These are phyloP conservation scores for Rutstroemia sp. DNA, from an alignment of 2,329 filamentous ascomycete genomes.

Conservation along the genomic window DNA sequence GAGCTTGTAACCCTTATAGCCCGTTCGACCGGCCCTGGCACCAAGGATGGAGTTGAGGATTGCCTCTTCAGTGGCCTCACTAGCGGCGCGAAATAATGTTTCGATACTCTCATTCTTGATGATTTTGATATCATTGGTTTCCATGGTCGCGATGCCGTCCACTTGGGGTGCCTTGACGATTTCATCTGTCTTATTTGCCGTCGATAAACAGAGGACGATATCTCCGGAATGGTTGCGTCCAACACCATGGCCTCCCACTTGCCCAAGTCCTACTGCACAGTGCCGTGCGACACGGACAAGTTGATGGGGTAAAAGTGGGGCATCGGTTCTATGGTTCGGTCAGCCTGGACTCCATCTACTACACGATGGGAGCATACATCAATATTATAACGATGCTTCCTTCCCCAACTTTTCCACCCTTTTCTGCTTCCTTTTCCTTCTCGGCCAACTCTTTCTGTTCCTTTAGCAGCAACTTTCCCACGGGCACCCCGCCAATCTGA, in stretches of 20 bases:
- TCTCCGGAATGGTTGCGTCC: slow-evolving; percentile 54
- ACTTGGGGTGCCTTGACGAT: slow-evolving; percentile 23
- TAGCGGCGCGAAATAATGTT: slow-evolving; percentile 51
- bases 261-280: slow-evolving; percentile 52
- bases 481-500: slow-evolving; percentile 51
- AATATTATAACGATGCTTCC: slow-evolving; percentile 55
- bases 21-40: slow-evolving; percentile 52
- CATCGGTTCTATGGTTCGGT: slow-evolving; percentile 39
- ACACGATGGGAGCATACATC: slow-evolving; percentile 27
- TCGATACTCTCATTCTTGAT: slow-evolving; percentile 55
- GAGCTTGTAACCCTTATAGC: slow-evolving; percentile 41
- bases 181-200: slow-evolving; percentile 37
- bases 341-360: neutral
- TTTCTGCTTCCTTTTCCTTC: slow-evolving; percentile 20
- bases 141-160: slow-evolving; percentile 24
- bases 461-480: slow-evolving; percentile 49
- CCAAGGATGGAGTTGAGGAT: slow-evolving; percentile 55
- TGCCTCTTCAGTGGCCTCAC: slow-evolving; percentile 57
- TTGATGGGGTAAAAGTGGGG: slow-evolving; percentile 49
- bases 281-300: slow-evolving; percentile 52
- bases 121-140: slow-evolving; percentile 39
- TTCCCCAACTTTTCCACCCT: slow-evolving; percentile 41
- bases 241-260: slow-evolving; percentile 50
- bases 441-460: slow-evolving; percentile 24
- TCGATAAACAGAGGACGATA: slow-evolving; percentile 61